Evolutionary conservation across 2,329 filamentous ascomycete genomes (phyloP), one percentile per base, ranked within the genome.

Genomic region (Metarhizium guizhouense): DNA sequence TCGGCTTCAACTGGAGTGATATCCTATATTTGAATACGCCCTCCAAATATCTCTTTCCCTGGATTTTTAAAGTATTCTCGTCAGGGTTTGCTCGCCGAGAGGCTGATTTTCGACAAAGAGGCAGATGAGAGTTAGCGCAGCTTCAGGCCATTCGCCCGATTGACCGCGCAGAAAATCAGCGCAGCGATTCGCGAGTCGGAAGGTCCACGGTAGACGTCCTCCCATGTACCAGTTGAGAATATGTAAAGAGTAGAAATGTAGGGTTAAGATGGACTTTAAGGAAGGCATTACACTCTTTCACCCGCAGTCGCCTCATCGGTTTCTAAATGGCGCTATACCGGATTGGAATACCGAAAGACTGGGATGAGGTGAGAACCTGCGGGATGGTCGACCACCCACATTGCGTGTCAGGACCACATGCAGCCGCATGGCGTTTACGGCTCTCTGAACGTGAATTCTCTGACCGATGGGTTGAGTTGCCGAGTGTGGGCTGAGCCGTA

Each of bases 341-440:
- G 34, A 57, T 53, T 32, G 29, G 55, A 55, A 55, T 42, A 58
- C 57, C 57, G 55, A 57, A 53, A 20, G 47, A 53, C 50, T 30
- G 47, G 55, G 47, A 42, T 50, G 16, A 10, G 25, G 10, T 30
- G 45, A 25, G 25, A 25, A 25, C 25, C 3, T 25, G 25, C 25
- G 25, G 25, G 25, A 25, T 25, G 11, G 7, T 48, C 20, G 40
- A 51, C 53, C 53, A 54, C 40, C 53, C 53, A 54, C 32, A 45
- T 29, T 11, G 16, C 47, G 36, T 40, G 7, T 8, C 47, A 43
- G 45, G 53, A 30, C 47, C 53, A 54, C 45, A 54, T 54, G 53
- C 53, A 36, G 20, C 42, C 38, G 36, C 42, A 45, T 47, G 40
- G 51, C 32, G 51, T 25, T 25, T 25, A 25, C 25, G 25, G 25